phyloP scores from a whole-genome alignment of 2,329 filamentous ascomycete genomes.

The Beauveria varroae region DNA sequence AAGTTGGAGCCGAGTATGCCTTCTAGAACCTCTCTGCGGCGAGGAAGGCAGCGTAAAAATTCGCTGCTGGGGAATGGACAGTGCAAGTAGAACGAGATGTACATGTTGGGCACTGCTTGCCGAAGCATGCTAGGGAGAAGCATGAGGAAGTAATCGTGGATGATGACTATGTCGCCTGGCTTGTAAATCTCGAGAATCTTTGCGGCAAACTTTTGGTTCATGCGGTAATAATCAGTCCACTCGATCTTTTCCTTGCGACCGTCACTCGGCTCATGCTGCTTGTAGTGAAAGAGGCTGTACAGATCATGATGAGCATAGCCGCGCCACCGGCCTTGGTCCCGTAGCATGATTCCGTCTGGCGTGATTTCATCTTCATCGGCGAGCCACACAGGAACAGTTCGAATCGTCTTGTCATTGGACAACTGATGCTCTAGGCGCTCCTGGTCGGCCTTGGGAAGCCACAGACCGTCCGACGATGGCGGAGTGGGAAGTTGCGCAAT shows the following conservation, averaged over 20 bases:
- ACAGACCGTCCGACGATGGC: constrained; percentile 59
- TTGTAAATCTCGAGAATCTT: constrained; percentile 83
- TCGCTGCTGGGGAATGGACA: constrained; percentile 94
- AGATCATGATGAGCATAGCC: constrained; percentile 86
- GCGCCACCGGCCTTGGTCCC: constrained; percentile 80
- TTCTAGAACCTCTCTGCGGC: constrained; percentile 83
- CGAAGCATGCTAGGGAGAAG: constrained; percentile 82
- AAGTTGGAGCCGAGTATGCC: constrained; percentile 88
- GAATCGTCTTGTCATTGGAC: constrained; percentile 63
- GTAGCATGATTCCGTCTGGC: constrained; percentile 63
- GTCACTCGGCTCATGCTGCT: constrained; percentile 84
- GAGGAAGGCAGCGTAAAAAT: constrained; percentile 80
- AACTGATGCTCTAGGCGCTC: constrained; percentile 67
- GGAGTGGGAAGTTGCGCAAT: constrained; percentile 47
- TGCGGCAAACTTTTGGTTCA: constrained; percentile 90
- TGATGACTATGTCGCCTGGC: constrained; percentile 83
- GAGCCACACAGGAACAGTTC: constrained; percentile 83
- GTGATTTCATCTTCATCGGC: constrained; percentile 63
- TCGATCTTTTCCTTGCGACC: constrained; percentile 72
- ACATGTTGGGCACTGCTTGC: constrained; percentile 78
- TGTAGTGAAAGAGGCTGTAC: constrained; percentile 93
- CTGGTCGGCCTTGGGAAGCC: constrained; percentile 63
- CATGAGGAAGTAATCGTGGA: constrained; percentile 93
- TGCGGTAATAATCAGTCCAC: constrained; percentile 87
- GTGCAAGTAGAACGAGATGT: constrained; percentile 92